Percentiles rank a stretch among this genome's conserved stretches.
Conservation (phyloP, 2,329 filamentous ascomycete species). For the Trichoderma sp. region DNA sequence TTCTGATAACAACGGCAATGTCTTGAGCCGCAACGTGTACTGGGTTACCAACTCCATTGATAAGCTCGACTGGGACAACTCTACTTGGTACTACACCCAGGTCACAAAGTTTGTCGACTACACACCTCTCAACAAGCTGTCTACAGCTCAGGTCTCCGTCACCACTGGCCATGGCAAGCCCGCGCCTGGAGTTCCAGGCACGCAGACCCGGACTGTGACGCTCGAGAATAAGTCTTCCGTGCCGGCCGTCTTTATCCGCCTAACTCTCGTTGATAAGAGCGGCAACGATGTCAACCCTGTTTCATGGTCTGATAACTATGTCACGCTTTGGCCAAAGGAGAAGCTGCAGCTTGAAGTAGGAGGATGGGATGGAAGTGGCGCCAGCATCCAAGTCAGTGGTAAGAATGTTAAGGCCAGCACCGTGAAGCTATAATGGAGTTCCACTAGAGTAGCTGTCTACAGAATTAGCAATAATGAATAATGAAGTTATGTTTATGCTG, state of each 20-base stretch:
- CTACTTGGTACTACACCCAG: slow-evolving; percentile 62
- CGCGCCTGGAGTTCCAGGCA: slow-evolving; percentile 11
- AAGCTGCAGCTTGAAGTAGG: slow-evolving; percentile 37
- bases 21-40: slow-evolving; percentile 61
- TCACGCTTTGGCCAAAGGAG: slow-evolving; percentile 62
- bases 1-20: slow-evolving; percentile 33
- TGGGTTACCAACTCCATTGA: slow-evolving; percentile 55
- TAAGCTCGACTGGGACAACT: slow-evolving; percentile 55
- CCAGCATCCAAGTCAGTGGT: slow-evolving; percentile 25
- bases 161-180: slow-evolving; percentile 25
- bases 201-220: slow-evolving; percentile 36
- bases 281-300: slow-evolving; percentile 53
- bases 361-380: slow-evolving; percentile 25
- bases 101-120: slow-evolving; percentile 54
- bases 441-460: background rate
- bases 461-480: background rate
- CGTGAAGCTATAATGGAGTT: slow-evolving; percentile 11
- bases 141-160: slow-evolving; percentile 41
- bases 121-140: slow-evolving; percentile 46
- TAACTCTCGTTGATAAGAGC: slow-evolving; percentile 50
- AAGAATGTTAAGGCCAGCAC: slow-evolving; percentile 26
- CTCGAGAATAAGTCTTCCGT: slow-evolving; percentile 54
- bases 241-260: slow-evolving; percentile 59
- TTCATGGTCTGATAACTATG: slow-evolving; percentile 63
- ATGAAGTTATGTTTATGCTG: slow-evolving; percentile 5